phyloP scores from a whole-genome alignment of 805 yeast species.

The Kazachstania taianensis region DNA sequence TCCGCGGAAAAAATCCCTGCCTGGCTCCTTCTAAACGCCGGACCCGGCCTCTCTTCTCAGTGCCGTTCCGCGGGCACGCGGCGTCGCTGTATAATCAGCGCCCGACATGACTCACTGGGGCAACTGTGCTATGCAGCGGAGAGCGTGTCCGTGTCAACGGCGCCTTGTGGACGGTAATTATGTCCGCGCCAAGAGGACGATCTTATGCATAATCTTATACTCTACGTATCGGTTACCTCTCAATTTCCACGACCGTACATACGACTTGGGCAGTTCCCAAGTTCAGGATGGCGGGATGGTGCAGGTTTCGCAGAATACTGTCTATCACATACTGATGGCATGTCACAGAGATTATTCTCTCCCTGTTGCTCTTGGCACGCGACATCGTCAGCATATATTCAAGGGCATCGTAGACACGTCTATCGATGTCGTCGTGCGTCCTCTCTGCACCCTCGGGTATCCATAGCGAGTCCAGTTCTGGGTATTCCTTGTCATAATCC shows the following conservation, averaged over 20 bases:
- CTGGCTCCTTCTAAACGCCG: too few relatives aligned
- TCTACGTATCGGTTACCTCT: too few relatives aligned
- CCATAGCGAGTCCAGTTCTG: slow-evolving; percentile 42
- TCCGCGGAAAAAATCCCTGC: background rate
- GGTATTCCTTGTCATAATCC: slow-evolving; percentile 37
- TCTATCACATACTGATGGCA: slow-evolving; percentile 55
- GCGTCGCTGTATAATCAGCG: too few relatives aligned
- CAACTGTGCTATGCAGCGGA: too few relatives aligned
- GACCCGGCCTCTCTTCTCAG: too few relatives aligned
- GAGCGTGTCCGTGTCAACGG: too few relatives aligned
- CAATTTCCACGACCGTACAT: slow-evolving; percentile 40
- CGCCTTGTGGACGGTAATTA: too few relatives aligned
- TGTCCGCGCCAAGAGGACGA: too few relatives aligned
- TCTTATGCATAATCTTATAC: too few relatives aligned
- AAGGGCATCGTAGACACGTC: slow-evolving; percentile 31
- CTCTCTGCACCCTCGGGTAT: slow-evolving; percentile 38
- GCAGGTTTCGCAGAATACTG: slow-evolving; percentile 38
- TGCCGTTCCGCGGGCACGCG: too few relatives aligned
- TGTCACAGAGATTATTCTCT: slow-evolving; percentile 38
- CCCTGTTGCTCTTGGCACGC: slow-evolving; percentile 14
- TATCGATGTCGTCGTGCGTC: slow-evolving; percentile 37
- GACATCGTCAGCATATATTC: slow-evolving; percentile 32
- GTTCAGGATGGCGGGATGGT: slow-evolving; percentile 43
- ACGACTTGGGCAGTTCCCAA: slow-evolving; percentile 59
- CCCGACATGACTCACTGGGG: too few relatives aligned